Percentiles rank a stretch among this genome's conserved stretches.
Conservation (phyloP, 495 filamentous ascomycete species). For the Hypoxylon intermedium region DNA sequence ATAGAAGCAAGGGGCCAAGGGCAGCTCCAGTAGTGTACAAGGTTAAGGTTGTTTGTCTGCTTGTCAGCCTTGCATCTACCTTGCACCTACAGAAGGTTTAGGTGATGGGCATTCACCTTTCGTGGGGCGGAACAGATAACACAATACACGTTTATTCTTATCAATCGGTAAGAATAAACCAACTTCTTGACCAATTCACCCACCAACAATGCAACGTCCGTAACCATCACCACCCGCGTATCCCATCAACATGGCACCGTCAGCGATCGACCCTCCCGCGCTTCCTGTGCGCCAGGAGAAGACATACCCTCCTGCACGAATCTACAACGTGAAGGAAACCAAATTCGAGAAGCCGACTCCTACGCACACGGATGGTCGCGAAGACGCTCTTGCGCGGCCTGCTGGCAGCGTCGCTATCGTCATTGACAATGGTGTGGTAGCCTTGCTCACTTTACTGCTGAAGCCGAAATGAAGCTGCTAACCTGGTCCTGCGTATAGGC, state of each 20-base stretch:
- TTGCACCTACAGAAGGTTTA: too few relatives aligned
- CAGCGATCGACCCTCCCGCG: slow-evolving; percentile 48
- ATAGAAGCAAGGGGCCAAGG: too few relatives aligned
- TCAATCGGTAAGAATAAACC: too few relatives aligned
- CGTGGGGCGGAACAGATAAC: too few relatives aligned
- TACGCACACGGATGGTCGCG: slow-evolving; percentile 71
- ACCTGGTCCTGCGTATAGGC: slow-evolving; percentile 58
- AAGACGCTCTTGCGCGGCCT: slow-evolving; percentile 61
- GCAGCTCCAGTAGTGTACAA: too few relatives aligned
- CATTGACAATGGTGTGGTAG: slow-evolving; percentile 95
- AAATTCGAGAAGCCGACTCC: slow-evolving; percentile 77
- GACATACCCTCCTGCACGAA: slow-evolving; percentile 51
- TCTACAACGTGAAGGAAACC: slow-evolving; percentile 69
- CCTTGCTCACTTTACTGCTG: slow-evolving; percentile 2
- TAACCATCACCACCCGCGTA: slow-evolving; percentile 15
- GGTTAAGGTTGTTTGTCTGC: slow-evolving; percentile 1
- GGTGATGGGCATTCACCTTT: too few relatives aligned
- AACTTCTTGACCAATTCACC: slow-evolving; percentile 13
- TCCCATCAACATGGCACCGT: slow-evolving; percentile 51
- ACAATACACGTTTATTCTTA: too few relatives aligned
- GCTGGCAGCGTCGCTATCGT: slow-evolving; percentile 74
- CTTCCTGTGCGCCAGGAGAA: slow-evolving; percentile 45
- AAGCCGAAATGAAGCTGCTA: slow-evolving; percentile 14
- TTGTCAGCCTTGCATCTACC: slow-evolving; percentile 37
- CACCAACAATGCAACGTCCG: slow-evolving; percentile 5